phyloP scores from a whole-genome alignment of 305 asterid genomes.

The Fraxinus sp. region DNA sequence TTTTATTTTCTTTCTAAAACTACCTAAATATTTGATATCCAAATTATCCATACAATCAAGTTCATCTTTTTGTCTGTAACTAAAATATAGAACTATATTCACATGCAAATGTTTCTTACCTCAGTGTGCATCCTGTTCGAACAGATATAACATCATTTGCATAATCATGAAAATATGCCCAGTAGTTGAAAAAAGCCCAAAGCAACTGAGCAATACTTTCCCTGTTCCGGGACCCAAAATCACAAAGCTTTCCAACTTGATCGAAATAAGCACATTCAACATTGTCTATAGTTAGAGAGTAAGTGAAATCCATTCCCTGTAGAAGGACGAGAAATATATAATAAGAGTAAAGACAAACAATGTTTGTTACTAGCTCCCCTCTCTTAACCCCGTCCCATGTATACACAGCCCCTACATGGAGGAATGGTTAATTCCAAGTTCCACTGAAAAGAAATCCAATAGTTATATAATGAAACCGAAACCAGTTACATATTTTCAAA shows the following conservation, averaged over 20 bases:
- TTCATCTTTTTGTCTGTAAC: background rate
- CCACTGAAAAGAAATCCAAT: background rate
- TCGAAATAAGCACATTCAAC: slow-evolving; percentile 77
- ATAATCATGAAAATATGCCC: slow-evolving; percentile 94
- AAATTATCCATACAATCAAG: background rate
- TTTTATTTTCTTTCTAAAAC: background rate
- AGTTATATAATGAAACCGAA: too few species aligned
- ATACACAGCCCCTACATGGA: background rate
- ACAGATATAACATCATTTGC: slow-evolving; percentile 85
- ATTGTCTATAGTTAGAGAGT: slow-evolving; percentile 50
- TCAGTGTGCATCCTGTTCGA: slow-evolving; percentile 65
- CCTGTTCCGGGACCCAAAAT: slow-evolving; percentile 59
- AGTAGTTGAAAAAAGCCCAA: slow-evolving; percentile 83
- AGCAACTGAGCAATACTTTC: slow-evolving; percentile 67
- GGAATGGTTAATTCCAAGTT: background rate
- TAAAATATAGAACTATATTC: background rate
- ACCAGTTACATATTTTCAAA: background rate
- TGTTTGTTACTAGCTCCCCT: background rate
- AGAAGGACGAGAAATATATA: slow-evolving; percentile 10
- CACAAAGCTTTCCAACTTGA: slow-evolving; percentile 63
- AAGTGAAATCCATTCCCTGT: slow-evolving; percentile 72
- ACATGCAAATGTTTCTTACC: slow-evolving; percentile 45
- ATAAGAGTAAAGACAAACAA: background rate
- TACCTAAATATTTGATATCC: background rate
- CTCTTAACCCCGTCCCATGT: background rate